Conservation (phyloP, 345 rosid genomes). For the Streptanthus diversifolius region DNA sequence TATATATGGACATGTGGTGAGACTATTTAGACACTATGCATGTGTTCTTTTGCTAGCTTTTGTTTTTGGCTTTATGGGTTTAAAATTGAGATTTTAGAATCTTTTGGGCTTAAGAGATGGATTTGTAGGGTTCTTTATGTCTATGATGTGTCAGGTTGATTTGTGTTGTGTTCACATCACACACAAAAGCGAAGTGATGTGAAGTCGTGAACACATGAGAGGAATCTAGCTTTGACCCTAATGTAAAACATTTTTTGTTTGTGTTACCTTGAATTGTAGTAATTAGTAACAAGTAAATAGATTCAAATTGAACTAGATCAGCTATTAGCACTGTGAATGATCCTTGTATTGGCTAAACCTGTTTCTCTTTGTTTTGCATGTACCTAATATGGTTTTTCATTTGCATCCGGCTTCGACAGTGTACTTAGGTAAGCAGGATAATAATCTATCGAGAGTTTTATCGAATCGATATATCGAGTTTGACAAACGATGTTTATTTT, state of each 20-base stretch:
- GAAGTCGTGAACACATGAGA: neutral
- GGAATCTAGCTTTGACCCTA: slow-evolving; percentile 25
- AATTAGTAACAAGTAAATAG: neutral
- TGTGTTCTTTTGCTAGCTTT: slow-evolving; percentile 5
- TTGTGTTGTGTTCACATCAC: slow-evolving; percentile 23
- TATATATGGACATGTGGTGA: slow-evolving; percentile 6
- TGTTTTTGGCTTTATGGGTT: slow-evolving; percentile 3
- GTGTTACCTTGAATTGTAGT: neutral
- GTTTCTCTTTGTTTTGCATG: slow-evolving; percentile 10
- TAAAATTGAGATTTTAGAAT: slow-evolving; percentile 12
- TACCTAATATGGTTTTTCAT: neutral
- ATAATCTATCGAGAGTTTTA: neutral
- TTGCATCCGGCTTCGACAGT: slow-evolving; percentile 42
- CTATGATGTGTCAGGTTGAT: slow-evolving; percentile 27
- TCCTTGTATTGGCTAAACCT: slow-evolving; percentile 1
- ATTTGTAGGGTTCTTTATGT: slow-evolving; percentile 20
- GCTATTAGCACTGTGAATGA: neutral
- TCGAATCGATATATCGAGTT: neutral
- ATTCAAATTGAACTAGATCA: neutral
- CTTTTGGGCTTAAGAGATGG: neutral
- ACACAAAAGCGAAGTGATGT: slow-evolving; percentile 22
- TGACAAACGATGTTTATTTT: neutral
- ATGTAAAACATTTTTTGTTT: neutral
- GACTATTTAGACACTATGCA: slow-evolving; percentile 16
- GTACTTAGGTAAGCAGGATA: slow-evolving; percentile 66